Conservation (phyloP, 768 basidiomycete genomes). For the Crassisporium funariophilum region DNA sequence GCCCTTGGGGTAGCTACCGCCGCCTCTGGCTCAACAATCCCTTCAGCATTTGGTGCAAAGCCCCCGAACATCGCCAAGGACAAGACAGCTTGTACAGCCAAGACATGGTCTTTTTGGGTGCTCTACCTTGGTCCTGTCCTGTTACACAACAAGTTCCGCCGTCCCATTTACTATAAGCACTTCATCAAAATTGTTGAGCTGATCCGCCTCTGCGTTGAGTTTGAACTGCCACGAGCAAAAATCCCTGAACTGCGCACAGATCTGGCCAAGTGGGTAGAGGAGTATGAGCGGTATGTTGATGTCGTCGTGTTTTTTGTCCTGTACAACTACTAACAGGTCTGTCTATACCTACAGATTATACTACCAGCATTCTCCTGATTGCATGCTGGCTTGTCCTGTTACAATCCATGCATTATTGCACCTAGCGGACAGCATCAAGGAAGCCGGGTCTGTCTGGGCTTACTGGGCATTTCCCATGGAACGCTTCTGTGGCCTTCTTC, state of each 20-base stretch:
- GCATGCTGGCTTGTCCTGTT: slow-evolving; percentile 30
- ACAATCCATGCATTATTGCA: slow-evolving; percentile 38
- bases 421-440: slow-evolving; percentile 35
- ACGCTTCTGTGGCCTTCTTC: too few species aligned
- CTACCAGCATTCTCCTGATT: slow-evolving; percentile 25
- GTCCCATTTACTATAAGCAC: slow-evolving; percentile 36
- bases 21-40: slow-evolving; percentile 26
- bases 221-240: slow-evolving; percentile 24
- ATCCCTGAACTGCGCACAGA: slow-evolving; percentile 25
- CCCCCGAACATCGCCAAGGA: slow-evolving; percentile 30
- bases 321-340: too few species aligned
- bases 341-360: too few species aligned
- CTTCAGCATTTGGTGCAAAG: slow-evolving; percentile 26
- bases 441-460: slow-evolving; percentile 35
- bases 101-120: slow-evolving; percentile 25
- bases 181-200: slow-evolving; percentile 37
- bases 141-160: slow-evolving; percentile 22
- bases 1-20: slow-evolving; percentile 12
- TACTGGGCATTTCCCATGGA: slow-evolving; percentile 44
- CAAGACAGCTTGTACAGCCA: slow-evolving; percentile 17
- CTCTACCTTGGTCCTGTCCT: slow-evolving; percentile 25
- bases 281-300: slow-evolving; percentile 38
- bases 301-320: too few species aligned
- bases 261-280: slow-evolving; percentile 36
- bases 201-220: slow-evolving; percentile 33